These are phyloP conservation scores for Pythium insidiosum DNA, from an alignment of 352 stramenopile genomes.

Conservation along the genomic window DNA sequence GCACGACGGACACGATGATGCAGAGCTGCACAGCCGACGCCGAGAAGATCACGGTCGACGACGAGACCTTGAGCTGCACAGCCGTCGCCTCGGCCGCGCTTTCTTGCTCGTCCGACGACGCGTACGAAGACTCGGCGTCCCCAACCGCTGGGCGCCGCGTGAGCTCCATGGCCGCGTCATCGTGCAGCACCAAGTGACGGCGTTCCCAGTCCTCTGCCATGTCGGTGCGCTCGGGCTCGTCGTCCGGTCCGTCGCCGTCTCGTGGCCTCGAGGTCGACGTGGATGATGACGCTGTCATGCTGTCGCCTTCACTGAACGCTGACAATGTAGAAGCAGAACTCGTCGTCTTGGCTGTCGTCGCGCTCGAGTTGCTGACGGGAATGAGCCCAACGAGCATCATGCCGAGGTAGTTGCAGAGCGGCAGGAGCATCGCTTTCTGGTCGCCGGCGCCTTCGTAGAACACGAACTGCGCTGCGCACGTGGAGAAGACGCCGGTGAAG, in stretches of 20 bases:
- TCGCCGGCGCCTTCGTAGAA: constrained; percentile 81
- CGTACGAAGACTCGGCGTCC: no score
- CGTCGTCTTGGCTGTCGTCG: not conserved
- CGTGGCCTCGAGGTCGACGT: constrained; percentile 1
- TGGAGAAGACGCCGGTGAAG: constrained; percentile 77
- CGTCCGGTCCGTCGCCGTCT: constrained; percentile 3
- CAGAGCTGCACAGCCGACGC: constrained; percentile 54
- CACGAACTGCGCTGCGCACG: constrained; percentile 74
- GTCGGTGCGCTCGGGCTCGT: constrained; percentile 15
- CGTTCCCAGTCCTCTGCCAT: no score
- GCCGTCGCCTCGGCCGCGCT: not conserved
- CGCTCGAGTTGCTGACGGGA: constrained; percentile 13
- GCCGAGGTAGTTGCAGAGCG: constrained; percentile 80
- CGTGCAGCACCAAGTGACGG: not conserved
- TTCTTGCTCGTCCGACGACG: no score
- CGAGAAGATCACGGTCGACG: constrained; percentile 28
- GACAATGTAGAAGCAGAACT: no score
- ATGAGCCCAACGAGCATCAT: constrained; percentile 82
- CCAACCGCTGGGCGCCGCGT: constrained; percentile 30
- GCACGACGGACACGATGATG: constrained; percentile 53
- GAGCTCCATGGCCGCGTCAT: constrained; percentile 30
- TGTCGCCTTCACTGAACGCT: no score
- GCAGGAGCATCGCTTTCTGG: constrained; percentile 79
- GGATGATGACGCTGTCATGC: no score
- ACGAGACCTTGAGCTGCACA: constrained; percentile 4